phyloP scores from a whole-genome alignment of 2,329 filamentous ascomycete species.

The Dactylonectria estremocensis region DNA sequence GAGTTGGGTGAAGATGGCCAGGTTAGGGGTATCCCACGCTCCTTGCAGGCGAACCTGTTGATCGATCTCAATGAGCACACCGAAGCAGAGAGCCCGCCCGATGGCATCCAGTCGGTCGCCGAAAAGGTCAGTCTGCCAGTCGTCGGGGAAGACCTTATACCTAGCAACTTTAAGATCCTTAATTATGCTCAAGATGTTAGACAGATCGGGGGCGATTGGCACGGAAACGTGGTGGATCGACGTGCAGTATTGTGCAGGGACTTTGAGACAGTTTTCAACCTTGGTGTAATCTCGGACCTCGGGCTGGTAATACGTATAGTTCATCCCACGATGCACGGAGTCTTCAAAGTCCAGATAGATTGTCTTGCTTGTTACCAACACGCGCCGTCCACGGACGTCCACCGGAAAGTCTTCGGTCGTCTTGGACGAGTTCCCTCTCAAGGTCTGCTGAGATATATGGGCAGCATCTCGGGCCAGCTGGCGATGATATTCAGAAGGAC shows the following conservation, averaged over 20 bases:
- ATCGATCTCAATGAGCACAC: slow-evolving; percentile 22
- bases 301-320: slow-evolving; percentile 28
- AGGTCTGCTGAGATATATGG: neutral
- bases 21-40: slow-evolving; percentile 24
- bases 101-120: slow-evolving; percentile 9
- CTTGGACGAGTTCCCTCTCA: slow-evolving; percentile 11
- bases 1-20: slow-evolving; percentile 33
- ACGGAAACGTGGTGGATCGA: slow-evolving; percentile 29
- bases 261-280: slow-evolving; percentile 30
- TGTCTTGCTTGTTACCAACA: neutral
- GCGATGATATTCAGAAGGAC: slow-evolving; percentile 27
- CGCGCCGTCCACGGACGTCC: neutral
- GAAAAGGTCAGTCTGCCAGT: slow-evolving; percentile 17
- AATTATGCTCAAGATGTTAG: slow-evolving; percentile 32
- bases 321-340: slow-evolving; percentile 19
- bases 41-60: slow-evolving; percentile 14
- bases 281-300: slow-evolving; percentile 12
- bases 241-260: slow-evolving; percentile 30
- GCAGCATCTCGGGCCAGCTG: neutral
- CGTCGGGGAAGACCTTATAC: slow-evolving; percentile 16
- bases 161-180: slow-evolving; percentile 9
- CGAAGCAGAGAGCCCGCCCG: slow-evolving; percentile 35
- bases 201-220: slow-evolving; percentile 33
- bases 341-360: slow-evolving; percentile 28
- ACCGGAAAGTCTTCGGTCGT: slow-evolving; percentile 3